Evolutionary conservation across 2,329 filamentous ascomycete genomes (phyloP).

Genomic region (Aspergillus versicolor): DNA sequence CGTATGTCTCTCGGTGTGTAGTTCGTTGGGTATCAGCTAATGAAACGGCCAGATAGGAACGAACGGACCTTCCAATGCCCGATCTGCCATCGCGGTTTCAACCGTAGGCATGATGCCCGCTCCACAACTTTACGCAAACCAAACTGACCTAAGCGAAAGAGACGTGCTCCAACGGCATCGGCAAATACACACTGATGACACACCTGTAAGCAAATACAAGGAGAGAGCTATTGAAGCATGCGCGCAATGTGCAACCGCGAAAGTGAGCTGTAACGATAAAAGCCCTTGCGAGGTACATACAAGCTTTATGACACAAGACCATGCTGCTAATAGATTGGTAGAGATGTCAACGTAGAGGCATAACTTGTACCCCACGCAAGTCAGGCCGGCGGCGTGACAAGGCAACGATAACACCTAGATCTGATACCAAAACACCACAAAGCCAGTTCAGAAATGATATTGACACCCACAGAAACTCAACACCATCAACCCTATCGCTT

Average conservation of each 20-base stretch:
- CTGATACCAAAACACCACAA: neutral
- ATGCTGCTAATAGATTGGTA: neutral
- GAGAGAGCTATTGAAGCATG: conserved; percentile 1
- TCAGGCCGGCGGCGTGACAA: neutral
- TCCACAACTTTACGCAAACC: neutral
- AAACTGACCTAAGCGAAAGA: neutral
- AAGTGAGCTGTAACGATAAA: conserved; percentile 4
- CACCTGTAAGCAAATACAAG: neutral
- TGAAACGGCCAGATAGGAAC: neutral
- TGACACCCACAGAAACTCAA: no score
- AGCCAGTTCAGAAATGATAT: neutral
- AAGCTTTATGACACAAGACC: neutral
- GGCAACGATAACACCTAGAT: neutral
- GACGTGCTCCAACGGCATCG: conserved; percentile 5
- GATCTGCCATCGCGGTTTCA: conserved; percentile 4
- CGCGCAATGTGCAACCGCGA: conserved; percentile 1
- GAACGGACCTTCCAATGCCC: conserved; percentile 5
- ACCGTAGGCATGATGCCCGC: neutral
- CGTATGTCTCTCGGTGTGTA: neutral
- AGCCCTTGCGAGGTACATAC: neutral
- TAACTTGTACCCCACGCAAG: neutral
- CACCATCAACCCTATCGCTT: neutral
- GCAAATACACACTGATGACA: neutral
- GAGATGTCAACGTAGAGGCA: neutral
- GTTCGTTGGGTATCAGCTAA: neutral